Conservation (phyloP, 2,329 filamentous ascomycete genomes). For the Fusarium pilosicola region DNA sequence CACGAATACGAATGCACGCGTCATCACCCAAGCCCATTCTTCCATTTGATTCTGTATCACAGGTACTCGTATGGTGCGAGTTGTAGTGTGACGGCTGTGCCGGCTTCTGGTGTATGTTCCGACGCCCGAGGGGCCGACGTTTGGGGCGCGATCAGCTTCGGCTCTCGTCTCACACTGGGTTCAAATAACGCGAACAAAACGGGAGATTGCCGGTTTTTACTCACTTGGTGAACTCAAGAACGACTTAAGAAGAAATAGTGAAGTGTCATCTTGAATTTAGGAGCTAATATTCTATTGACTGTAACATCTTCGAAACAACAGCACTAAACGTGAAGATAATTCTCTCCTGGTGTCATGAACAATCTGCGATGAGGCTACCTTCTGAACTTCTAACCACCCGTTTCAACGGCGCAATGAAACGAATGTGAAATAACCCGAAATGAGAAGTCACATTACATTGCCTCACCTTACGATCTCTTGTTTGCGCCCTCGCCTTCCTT, state of each 20-base stretch:
- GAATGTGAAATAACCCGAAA: not conserved
- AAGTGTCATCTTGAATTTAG: not conserved
- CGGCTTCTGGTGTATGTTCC: not conserved
- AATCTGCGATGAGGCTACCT: accelerated
- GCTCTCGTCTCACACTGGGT: too few relatives aligned
- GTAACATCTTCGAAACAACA: not conserved
- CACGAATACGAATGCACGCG: not conserved
- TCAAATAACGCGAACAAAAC: too few relatives aligned
- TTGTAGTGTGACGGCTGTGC: not conserved
- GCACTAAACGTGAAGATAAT: not conserved
- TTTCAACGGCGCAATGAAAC: not conserved
- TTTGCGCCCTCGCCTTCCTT: not conserved
- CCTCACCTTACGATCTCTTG: not conserved
- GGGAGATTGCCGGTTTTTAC: not conserved
- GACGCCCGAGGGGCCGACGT: not conserved
- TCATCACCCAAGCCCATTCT: not conserved
- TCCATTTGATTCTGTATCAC: not conserved
- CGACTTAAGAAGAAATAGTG: not conserved
- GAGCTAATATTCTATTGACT: accelerated
- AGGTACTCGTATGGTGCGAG: not conserved
- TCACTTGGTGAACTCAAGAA: not conserved
- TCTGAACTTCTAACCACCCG: too few relatives aligned
- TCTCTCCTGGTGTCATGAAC: accelerated
- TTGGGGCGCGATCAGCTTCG: not conserved
- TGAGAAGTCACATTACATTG: accelerated